Conservation (phyloP, 2,329 filamentous ascomycete species). For the Colletotrichum shisoi region DNA sequence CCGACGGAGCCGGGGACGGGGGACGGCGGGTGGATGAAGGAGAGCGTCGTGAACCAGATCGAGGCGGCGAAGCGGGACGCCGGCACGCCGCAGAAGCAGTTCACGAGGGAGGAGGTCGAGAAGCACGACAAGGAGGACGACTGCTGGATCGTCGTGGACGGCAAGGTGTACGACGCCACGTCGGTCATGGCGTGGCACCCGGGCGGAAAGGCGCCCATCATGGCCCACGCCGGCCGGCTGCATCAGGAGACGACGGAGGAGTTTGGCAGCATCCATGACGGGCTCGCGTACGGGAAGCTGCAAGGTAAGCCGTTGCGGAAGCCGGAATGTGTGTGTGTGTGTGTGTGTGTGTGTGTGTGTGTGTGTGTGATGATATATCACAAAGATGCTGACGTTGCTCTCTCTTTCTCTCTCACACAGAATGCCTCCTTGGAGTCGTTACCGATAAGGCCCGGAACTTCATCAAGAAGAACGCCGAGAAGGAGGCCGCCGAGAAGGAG, state of each 20-base stretch:
- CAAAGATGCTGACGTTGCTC: conserved; percentile 5
- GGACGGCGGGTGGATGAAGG: conserved; percentile 61
- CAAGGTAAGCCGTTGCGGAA: conserved; percentile 46
- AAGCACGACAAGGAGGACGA: conserved; percentile 58
- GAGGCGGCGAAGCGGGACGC: conserved; percentile 54
- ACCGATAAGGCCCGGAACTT: conserved; percentile 58
- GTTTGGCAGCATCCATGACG: conserved; percentile 61
- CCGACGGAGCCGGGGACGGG: conserved; percentile 55
- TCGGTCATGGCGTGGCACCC: conserved; percentile 59
- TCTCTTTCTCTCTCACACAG: conserved; percentile 42
- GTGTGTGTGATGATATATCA: no score
- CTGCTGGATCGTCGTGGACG: conserved; percentile 63
- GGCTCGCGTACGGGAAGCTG: conserved; percentile 59
- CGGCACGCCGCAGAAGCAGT: conserved; percentile 57
- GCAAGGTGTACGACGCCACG: conserved; percentile 61
- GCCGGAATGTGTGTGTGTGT: no score
- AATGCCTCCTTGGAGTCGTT: conserved; percentile 59
- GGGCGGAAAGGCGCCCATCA: conserved; percentile 57
- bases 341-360: no score
- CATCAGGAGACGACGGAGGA: conserved; percentile 59
- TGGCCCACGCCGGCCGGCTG: conserved; percentile 59
- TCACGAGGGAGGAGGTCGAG: conserved; percentile 62
- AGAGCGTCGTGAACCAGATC: conserved; percentile 55
- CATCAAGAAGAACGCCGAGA: conserved; percentile 56
- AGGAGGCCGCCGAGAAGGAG: conserved; percentile 50